These are phyloP conservation scores for Candida ulmi DNA, from an alignment of 805 yeast species.

Conservation along the genomic window DNA sequence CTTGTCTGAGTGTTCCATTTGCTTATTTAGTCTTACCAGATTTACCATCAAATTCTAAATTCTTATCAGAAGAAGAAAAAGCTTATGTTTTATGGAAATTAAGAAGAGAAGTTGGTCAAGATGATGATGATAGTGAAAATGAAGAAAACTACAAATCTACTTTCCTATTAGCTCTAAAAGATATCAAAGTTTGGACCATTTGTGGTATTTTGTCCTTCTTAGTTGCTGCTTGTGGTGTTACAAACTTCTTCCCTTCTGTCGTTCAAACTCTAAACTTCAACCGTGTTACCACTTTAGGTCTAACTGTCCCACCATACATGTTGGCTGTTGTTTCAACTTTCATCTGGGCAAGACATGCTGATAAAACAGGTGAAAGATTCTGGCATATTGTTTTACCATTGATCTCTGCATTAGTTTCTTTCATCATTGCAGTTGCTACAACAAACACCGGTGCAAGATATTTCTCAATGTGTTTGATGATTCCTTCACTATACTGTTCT, in stretches of 20 bases:
- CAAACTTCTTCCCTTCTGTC: conserved; percentile 57
- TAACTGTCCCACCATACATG: conserved; percentile 56
- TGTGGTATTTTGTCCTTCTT: conserved; percentile 36
- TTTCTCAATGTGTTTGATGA: conserved; percentile 55
- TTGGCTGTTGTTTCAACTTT: conserved; percentile 46
- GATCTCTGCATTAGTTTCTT: conserved; percentile 36
- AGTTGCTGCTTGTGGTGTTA: conserved; percentile 57
- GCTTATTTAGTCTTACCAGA: conserved; percentile 46
- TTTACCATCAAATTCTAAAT: conserved; percentile 45
- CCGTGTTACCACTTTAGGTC: conserved; percentile 43
- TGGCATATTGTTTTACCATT: conserved; percentile 43
- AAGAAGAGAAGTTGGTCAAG: conserved; percentile 23
- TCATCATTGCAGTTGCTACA: conserved; percentile 44
- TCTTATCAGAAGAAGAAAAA: conserved; percentile 38
- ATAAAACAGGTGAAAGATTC: conserved; percentile 48
- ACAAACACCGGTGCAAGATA: conserved; percentile 52
- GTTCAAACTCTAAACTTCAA: conserved; percentile 49
- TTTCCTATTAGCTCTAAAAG: conserved; percentile 31
- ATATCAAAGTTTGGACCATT: conserved; percentile 42
- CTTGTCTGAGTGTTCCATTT: conserved; percentile 41
- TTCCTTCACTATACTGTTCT: conserved; percentile 49
- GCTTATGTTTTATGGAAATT: conserved; percentile 27
- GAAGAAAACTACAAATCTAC: conserved; percentile 30
- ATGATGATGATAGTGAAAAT: conserved; percentile 20
- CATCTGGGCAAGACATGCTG: conserved; percentile 51